A percentile compares a stretch with the other conserved stretches of the same genome.
Evolutionary conservation across 2,329 filamentous ascomycete genomes (phyloP).

Genomic region (Fusarium heterosporum): DNA sequence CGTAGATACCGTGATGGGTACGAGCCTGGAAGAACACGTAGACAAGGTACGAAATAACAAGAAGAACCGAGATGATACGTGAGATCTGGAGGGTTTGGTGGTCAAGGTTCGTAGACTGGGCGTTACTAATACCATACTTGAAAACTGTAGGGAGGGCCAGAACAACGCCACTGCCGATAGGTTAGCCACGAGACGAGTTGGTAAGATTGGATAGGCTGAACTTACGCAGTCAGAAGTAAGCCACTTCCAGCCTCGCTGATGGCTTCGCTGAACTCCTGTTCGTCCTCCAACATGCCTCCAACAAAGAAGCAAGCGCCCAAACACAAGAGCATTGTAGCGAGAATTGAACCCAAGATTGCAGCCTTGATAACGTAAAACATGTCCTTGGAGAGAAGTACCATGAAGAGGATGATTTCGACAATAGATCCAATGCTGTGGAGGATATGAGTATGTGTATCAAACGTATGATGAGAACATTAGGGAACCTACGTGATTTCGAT

Average conservation of each 20-base stretch:
- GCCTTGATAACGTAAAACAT: conserved; percentile 81
- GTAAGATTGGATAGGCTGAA: conserved; percentile 43
- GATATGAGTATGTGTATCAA: conserved; percentile 12
- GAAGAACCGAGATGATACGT: conserved; percentile 75
- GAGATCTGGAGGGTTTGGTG: conserved; percentile 73
- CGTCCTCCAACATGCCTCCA: conserved; percentile 75
- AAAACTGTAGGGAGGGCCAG: conserved; percentile 66
- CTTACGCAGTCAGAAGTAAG: conserved; percentile 80
- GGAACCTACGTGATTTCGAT: conserved; percentile 65
- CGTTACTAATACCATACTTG: conserved; percentile 57
- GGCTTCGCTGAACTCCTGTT: conserved; percentile 78
- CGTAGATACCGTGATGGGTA: conserved; percentile 81
- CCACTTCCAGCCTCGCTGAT: conserved; percentile 84
- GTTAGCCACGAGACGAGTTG: conserved; percentile 49
- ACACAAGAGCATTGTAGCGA: conserved; percentile 85
- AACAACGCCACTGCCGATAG: conserved; percentile 49
- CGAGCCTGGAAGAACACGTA: conserved; percentile 80
- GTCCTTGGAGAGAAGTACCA: conserved; percentile 72
- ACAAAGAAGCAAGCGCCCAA: conserved; percentile 83
- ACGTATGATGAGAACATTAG: too few species aligned
- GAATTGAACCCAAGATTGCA: conserved; percentile 83
- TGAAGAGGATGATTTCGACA: conserved; percentile 86
- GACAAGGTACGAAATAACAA: conserved; percentile 75
- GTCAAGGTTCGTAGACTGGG: conserved; percentile 55
- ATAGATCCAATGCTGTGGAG: conserved; percentile 70